Base-by-base conservation (phyloP, 164 flowering plant genomes). In the Warburgia ugandensis region DNA sequence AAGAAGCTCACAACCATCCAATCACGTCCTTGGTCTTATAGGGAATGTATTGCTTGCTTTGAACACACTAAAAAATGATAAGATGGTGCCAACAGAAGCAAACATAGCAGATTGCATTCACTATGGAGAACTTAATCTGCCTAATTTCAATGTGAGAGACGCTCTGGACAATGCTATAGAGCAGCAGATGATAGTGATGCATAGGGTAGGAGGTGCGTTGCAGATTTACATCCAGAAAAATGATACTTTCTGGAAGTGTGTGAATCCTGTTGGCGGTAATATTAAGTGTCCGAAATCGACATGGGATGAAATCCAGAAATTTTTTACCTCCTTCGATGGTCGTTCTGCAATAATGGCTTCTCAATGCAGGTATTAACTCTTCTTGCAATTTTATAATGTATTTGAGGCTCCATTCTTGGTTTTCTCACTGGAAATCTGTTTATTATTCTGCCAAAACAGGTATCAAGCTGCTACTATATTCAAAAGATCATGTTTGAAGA, bases 91-190 rank as follows among this genome's bases (percentile, higher is more conserved):
- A 3, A 84, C 80, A 16, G 94, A 86, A 65, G 79, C 66, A 54
- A 84, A 91, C 54, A 79, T 91, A 56, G 45, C 75, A 29, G 89
- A 84, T 49, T 91, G 94, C 63, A 76, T 86, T 28, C 73, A 65
- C 4, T 76, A 62, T 71, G 90, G 92, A 57, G 80, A 54, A 56
- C 60, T 58, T 12, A 79, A 69, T 29, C 77, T 74, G 45, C 70
- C 72, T n/a, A 72, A 70, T 59, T 81, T 63, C 39, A 84, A 86
- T 68, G 77, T 84, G 20, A 75, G 52, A 61, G 76, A 68, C 59
- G 92, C 94, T 43, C 52, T 91, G 45, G 78, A 75, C 1, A 49
- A 68, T 66, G 91, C 94, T 5, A 39, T 81, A 26, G 78, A 84
- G 72, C 82, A 82, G 8, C 66, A 83, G 44, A 74, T 80, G 80